Conservation (phyloP, 495 filamentous ascomycete genomes). For the Xylaria flabelliformis region DNA sequence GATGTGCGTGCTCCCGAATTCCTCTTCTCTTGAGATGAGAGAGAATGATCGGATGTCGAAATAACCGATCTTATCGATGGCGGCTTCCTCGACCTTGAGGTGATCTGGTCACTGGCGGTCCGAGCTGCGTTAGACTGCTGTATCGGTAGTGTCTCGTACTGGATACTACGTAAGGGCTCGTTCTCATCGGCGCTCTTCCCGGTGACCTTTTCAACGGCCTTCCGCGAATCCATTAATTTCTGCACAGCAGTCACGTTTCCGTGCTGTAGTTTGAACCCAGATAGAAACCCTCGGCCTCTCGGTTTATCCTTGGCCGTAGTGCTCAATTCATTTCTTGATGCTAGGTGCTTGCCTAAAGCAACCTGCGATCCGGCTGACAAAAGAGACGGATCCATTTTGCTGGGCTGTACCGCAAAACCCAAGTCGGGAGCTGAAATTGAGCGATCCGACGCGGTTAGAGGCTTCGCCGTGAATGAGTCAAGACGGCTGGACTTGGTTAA, state of each 20-base stretch:
- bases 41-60: constrained; percentile 41
- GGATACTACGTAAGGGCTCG: constrained; percentile 14
- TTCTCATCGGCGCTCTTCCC: constrained; percentile 15
- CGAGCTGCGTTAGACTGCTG: constrained; percentile 20
- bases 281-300: constrained; percentile 40
- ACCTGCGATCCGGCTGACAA: neutral
- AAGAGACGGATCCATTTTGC: constrained; percentile 20
- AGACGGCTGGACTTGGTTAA: constrained; percentile 45
- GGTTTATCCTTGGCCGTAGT: constrained; percentile 30
- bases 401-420: constrained; percentile 30
- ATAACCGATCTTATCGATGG: constrained; percentile 34
- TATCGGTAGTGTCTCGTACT: constrained; percentile 26
- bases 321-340: constrained; percentile 25
- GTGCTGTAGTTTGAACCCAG: constrained; percentile 38
- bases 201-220: constrained; percentile 8
- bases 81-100: constrained; percentile 34
- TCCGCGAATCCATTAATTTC: constrained; percentile 35
- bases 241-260: constrained; percentile 40
- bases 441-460: constrained; percentile 32
- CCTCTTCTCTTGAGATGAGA: constrained; percentile 43
- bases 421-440: constrained; percentile 38
- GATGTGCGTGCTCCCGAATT: constrained; percentile 31
- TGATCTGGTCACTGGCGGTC: constrained; percentile 23
- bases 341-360: neutral
- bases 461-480: constrained; percentile 28